A percentile compares a stretch with the other conserved stretches of the same genome.
Conservation (phyloP, 805 yeast species). For the Cyberlindnera mycetangii region DNA sequence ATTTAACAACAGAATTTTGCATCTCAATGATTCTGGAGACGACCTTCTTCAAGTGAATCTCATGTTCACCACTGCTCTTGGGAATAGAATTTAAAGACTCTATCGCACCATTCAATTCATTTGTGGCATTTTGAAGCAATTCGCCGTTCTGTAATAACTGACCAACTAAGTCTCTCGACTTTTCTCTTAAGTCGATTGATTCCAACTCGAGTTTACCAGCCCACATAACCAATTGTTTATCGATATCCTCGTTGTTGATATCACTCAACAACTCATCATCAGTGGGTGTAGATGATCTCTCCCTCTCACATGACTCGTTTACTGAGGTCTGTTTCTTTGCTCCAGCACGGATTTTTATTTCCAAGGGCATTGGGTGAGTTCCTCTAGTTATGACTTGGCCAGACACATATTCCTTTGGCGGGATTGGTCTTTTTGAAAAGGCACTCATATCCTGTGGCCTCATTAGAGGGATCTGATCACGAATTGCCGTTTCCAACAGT, state of each 20-base stretch:
- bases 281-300: neutral
- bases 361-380: too few species aligned
- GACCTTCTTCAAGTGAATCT: conserved; percentile 1
- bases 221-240: conserved; percentile 42
- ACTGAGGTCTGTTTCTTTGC: too few species aligned
- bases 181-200: conserved; percentile 39
- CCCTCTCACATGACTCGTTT: too few species aligned
- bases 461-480: too few species aligned
- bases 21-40: neutral
- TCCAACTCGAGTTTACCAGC: conserved; percentile 51
- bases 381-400: too few species aligned
- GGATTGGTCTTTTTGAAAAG: too few species aligned
- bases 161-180: conserved; percentile 18
- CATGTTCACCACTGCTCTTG: neutral
- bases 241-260: conserved; percentile 26
- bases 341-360: too few species aligned
- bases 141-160: conserved; percentile 19
- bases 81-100: neutral
- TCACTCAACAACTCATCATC: conserved; percentile 12
- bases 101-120: conserved; percentile 1
- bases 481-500: too few species aligned
- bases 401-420: too few species aligned
- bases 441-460: too few species aligned
- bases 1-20: neutral
- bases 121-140: conserved; percentile 5